Base-by-base conservation (phyloP, 1,284 basidiomycete genomes). In the Fomitiporia mediterranea region DNA sequence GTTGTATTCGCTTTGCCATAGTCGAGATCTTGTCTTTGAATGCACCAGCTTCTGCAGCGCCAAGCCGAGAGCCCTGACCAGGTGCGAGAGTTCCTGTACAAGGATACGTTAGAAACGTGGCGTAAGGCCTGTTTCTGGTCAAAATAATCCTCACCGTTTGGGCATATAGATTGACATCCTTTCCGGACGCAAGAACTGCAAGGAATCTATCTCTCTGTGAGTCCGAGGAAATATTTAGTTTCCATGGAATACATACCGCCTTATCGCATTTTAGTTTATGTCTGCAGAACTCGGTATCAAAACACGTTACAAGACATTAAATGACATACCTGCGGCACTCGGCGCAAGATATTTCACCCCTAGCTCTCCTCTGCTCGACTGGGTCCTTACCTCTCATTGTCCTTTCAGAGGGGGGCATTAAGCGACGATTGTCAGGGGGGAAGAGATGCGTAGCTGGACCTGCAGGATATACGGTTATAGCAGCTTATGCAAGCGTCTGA, bases 1-100 rank as follows among this genome's bases (percentile, higher is more conserved):
- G 56, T 27, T 52, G 51, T 47, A 65, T 62, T 4, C 63, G 49
- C 13, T 57, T 60, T 34, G 60, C 60, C 59, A 62, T 56, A n/a
- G 57, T 52, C 17, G 55, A 30, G 30, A 65, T 54, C 37, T 63
- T 61, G 9, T 35, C 25, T 53, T 65, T 62, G 11, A 65, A 54
- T 21, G 60, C 46, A 30, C 62, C 60, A 17, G 61, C 61, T 40
- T 61, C 61, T n/a, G 63, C 51, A 1, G 61, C 59, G 25, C 60
- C 53, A 1, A 27, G 44, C 40, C 51, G 42, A n/a, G 50, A 27
- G 4, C 42, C 42, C 2, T 53, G 56, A 3, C 34, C 37, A 6
- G 46, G 37, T 6, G 52, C 19, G 6, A 51, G 53, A 2, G 39
- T 44, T 3, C 53, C 52, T 58, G 39, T 9, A 46, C 11, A 6